Conservation (phyloP, 805 yeast species). For the Komagataella ulmi region DNA sequence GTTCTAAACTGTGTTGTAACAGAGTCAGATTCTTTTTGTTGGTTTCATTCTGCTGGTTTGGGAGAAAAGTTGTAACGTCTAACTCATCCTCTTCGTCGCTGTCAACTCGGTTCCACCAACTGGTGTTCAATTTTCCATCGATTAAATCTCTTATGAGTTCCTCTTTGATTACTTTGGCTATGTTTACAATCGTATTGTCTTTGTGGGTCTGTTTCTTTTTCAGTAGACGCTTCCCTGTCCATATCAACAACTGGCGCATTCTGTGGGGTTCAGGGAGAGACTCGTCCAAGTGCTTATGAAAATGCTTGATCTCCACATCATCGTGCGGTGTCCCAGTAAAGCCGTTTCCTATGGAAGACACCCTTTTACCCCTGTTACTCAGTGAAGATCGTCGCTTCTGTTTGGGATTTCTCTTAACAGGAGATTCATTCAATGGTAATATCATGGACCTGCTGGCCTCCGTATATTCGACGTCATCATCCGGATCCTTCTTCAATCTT, state of each 20-base stretch:
- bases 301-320: slow-evolving; percentile 38
- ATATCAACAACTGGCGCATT: slow-evolving; percentile 54
- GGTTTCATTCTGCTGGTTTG: slow-evolving; percentile 47
- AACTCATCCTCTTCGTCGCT: slow-evolving; percentile 11
- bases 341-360: slow-evolving; percentile 67
- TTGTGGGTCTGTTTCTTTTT: slow-evolving; percentile 19
- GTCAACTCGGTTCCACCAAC: slow-evolving; percentile 46
- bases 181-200: slow-evolving; percentile 28
- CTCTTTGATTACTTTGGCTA: slow-evolving; percentile 53
- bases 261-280: slow-evolving; percentile 59
- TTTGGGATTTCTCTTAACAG: slow-evolving; percentile 1
- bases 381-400: slow-evolving; percentile 33
- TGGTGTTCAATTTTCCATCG: slow-evolving; percentile 45
- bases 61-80: slow-evolving; percentile 21
- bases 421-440: slow-evolving; percentile 1
- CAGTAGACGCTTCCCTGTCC: slow-evolving; percentile 48
- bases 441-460: slow-evolving; percentile 1
- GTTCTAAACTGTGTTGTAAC: slow-evolving; percentile 28
- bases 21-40: slow-evolving; percentile 34
- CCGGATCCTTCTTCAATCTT: slow-evolving; percentile 5
- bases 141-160: slow-evolving; percentile 46
- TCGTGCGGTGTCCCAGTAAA: slow-evolving; percentile 54
- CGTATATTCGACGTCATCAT: background rate
- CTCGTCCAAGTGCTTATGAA: slow-evolving; percentile 48
- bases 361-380: slow-evolving; percentile 52